These are phyloP conservation scores for Aurantiochytrium sp. DNA, from an alignment of 108 stramenopile species.

Conservation along the genomic window DNA sequence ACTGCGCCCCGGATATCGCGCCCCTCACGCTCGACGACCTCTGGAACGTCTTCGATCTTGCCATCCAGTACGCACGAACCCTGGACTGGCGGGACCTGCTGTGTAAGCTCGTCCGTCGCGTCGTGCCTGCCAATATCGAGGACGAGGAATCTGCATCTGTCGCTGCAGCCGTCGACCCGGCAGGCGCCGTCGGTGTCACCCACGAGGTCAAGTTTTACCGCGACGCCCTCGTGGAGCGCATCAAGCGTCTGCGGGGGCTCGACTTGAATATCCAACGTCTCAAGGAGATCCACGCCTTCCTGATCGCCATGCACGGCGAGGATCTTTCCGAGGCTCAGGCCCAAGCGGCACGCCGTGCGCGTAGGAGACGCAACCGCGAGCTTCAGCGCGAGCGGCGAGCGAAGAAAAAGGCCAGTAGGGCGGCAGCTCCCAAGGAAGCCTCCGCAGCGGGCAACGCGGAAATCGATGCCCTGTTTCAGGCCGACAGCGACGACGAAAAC, in stretches of 20 bases:
- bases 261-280: not conserved
- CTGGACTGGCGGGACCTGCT: not conserved
- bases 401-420: not conserved
- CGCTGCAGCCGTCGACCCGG: not conserved
- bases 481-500: not conserved
- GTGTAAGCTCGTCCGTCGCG: not conserved
- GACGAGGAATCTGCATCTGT: not conserved
- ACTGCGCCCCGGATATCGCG: not conserved
- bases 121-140: not conserved
- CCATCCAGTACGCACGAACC: not conserved
- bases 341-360: not conserved
- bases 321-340: not conserved
- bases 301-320: not conserved
- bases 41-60: not conserved
- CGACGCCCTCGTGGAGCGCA: not conserved
- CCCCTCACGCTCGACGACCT: conserved; percentile 13
- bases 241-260: not conserved
- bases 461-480: conserved; percentile 21
- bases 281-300: not conserved
- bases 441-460: not conserved
- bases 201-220: not conserved
- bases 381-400: not conserved
- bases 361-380: not conserved
- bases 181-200: not conserved
- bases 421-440: not conserved